Percentiles rank a stretch among this genome's conserved stretches.
These are phyloP conservation scores for Sclerotinia minor DNA, from an alignment of 2,329 filamentous ascomycete genomes.

Conservation along the genomic window DNA sequence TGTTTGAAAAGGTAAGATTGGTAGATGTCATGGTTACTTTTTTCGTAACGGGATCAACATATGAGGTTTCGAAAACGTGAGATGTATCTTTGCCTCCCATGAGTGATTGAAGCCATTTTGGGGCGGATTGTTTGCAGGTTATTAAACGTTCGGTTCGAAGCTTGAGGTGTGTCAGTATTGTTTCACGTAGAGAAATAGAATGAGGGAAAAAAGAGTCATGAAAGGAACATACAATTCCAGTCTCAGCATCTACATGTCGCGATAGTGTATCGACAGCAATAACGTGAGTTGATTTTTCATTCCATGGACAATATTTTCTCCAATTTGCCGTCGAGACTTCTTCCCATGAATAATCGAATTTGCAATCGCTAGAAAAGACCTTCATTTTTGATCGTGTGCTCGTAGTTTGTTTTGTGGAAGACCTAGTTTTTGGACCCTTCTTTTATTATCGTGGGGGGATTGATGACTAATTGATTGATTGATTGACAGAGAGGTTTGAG, in stretches of 20 bases:
- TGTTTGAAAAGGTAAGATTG: slow-evolving; percentile 90
- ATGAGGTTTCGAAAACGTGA: slow-evolving; percentile 92
- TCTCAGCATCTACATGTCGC: slow-evolving; percentile 62
- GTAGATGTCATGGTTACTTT: slow-evolving; percentile 96
- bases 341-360: slow-evolving; percentile 98
- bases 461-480: neutral
- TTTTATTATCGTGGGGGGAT: slow-evolving; percentile 11
- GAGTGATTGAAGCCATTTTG: slow-evolving; percentile 77
- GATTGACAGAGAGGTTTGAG: neutral
- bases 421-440: slow-evolving; percentile 13
- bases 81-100: slow-evolving; percentile 79
- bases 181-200: neutral
- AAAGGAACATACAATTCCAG: slow-evolving; percentile 61
- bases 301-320: slow-evolving; percentile 99
- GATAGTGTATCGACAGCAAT: slow-evolving; percentile 91
- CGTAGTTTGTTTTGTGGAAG: neutral
- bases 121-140: slow-evolving; percentile 64
- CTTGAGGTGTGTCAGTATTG: slow-evolving; percentile 37
- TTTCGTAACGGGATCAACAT: slow-evolving; percentile 80
- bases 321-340: slow-evolving; percentile 97
- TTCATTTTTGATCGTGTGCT: slow-evolving; percentile 65
- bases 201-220: neutral
- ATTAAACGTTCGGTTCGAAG: slow-evolving; percentile 70
- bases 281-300: slow-evolving; percentile 96
- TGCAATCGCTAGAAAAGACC: slow-evolving; percentile 86